Base-by-base conservation (phyloP, 1,284 basidiomycete genomes). In the Tylopilus orsonianus region DNA sequence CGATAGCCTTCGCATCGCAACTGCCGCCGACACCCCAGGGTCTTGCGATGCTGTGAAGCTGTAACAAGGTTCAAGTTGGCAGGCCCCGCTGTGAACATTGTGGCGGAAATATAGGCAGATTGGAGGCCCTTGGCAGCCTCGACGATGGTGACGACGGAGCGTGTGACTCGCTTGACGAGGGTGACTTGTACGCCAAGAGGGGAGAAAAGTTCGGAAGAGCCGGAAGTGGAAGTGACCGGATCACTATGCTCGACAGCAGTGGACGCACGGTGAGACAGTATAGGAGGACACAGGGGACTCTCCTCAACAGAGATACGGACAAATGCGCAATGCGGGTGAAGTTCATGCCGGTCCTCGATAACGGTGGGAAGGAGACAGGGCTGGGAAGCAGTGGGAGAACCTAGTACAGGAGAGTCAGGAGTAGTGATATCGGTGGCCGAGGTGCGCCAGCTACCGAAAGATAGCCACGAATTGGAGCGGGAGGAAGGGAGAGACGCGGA, bases 101-200 rank as follows among this genome's bases (percentile, higher is more conserved):
- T 73, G 30, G 78, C 76, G 41, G 69, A 68, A 49, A 81, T 73
- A 55, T 81, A 83, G 22, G 77, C 78, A 22, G 68, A 70, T 58
- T 83, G 81, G 55, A 83, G 71, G n/a, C 74, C 73, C 46, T 73
- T 75, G 13, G 81, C 81, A 1, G 77, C 67, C 54, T 75, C 75
- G 39, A 82, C 60, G 39, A 83, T 64, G 30, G 69, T 70, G 23
- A 72, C 64, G 40, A 83, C 69, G 20, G 73, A 75, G 44, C 70
- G 69, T 38, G 72, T 64, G 37, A 81, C 61, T 30, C 61, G 65
- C 33, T 55, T 59, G 5, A 68, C 64, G 8, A 72, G 46, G 6
- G 48, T 22, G 0, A 44, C 44, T 1, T 49, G 54, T 24, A 59
- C 27, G 42, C 22, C 44, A 12, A 44, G 49, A n/a, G 57, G 42